Percentiles rank a stretch among this genome's conserved stretches.
Evolutionary conservation across 2,329 filamentous ascomycete genomes (phyloP).

Genomic region (Fusarium miscanthi): DNA sequence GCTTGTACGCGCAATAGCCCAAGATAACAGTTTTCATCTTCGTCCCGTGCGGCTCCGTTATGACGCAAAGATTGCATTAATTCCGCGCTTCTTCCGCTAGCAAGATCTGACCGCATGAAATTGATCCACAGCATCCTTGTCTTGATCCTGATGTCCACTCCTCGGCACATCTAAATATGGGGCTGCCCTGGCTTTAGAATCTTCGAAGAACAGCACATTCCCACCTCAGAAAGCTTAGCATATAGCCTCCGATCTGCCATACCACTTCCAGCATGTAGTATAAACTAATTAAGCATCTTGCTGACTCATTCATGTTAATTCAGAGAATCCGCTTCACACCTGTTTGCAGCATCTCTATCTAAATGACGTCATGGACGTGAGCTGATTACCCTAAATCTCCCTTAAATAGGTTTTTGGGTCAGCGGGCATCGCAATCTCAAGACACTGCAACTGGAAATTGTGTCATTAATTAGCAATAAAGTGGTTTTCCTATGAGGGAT

Average conservation of each 20-base stretch:
- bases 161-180: slow-evolving; percentile 7
- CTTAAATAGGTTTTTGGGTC: fast-evolving
- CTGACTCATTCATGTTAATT: neutral
- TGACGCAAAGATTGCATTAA: neutral
- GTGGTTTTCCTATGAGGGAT: too few species aligned
- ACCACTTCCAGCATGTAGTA: fast-evolving
- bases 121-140: neutral
- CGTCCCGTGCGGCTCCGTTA: neutral
- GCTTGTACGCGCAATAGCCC: neutral
- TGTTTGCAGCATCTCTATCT: neutral
- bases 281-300: fast-evolving
- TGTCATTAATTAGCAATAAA: too few species aligned
- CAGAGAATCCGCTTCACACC: neutral
- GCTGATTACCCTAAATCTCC: neutral
- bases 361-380: fast-evolving
- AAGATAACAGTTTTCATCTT: neutral
- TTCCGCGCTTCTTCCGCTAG: neutral
- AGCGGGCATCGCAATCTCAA: fast-evolving
- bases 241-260: neutral
- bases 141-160: neutral
- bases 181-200: neutral
- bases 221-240: neutral
- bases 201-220: slow-evolving; percentile 18
- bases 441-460: neutral
- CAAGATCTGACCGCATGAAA: neutral